Evolutionary conservation across 805 yeast genomes (phyloP).

Genomic region (Wickerhamiella occidentalis): DNA sequence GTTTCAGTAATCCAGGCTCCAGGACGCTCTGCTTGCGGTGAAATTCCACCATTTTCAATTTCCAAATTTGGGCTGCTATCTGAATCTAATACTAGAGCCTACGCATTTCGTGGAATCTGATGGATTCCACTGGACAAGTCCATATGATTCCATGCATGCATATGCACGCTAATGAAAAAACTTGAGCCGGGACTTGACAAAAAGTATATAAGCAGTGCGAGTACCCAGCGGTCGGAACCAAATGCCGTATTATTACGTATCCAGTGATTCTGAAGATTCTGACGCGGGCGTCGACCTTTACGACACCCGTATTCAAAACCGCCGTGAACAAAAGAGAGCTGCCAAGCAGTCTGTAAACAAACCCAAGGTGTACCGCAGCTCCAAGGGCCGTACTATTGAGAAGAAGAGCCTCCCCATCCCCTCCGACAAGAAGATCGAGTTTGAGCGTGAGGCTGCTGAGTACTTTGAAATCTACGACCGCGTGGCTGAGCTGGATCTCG

Average conservation of each 20-base stretch:
- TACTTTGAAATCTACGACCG: conserved; percentile 21
- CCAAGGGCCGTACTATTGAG: conserved; percentile 6
- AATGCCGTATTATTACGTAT: conserved; percentile 26
- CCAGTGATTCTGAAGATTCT: conserved; percentile 21
- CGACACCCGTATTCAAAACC: conserved; percentile 8
- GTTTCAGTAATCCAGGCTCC: too few relatives aligned
- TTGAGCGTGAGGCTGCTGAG: conserved; percentile 22
- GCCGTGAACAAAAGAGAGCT: conserved; percentile 7
- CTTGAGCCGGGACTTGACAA: neutral
- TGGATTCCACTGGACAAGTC: neutral
- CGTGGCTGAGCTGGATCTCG: conserved; percentile 30
- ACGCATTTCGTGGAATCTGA: neutral
- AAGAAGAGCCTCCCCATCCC: conserved; percentile 9
- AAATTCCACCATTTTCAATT: too few relatives aligned
- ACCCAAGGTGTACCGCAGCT: conserved; percentile 9
- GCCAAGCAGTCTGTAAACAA: conserved; percentile 5
- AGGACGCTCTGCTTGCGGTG: too few relatives aligned
- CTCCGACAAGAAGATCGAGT: conserved; percentile 15
- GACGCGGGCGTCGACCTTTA: conserved; percentile 13
- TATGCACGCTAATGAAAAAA: conserved; percentile 12
- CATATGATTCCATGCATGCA: conserved; percentile 8
- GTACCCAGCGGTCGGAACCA: neutral
- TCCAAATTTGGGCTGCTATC: too few relatives aligned
- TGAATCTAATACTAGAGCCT: too few relatives aligned
- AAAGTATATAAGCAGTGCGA: conserved; percentile 8